Evolutionary conservation across 495 filamentous ascomycete genomes (phyloP).

Genomic region (Friedmanniomyces simplex): DNA sequence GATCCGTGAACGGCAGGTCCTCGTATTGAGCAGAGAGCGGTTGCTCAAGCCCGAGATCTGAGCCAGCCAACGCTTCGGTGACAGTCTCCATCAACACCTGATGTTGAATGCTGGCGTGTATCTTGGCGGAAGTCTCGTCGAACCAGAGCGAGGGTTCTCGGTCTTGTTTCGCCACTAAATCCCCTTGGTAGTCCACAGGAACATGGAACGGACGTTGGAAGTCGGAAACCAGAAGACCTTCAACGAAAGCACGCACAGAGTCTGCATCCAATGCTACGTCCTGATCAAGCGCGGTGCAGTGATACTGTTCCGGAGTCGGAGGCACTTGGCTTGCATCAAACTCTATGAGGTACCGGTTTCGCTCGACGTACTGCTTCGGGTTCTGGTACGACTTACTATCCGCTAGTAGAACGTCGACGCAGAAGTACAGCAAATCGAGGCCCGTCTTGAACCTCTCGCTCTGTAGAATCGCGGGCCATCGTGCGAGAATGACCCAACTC

Average conservation of each 20-base stretch:
- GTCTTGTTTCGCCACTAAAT: neutral
- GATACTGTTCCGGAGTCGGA: neutral
- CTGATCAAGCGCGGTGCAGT: neutral
- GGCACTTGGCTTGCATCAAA: conserved; percentile 1
- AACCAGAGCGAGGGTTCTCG: neutral
- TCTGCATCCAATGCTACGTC: neutral
- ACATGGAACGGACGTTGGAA: neutral
- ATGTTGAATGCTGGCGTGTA: conserved; percentile 1
- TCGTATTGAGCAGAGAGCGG: no score
- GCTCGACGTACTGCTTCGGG: conserved; percentile 44
- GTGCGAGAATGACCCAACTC: conserved; percentile 22
- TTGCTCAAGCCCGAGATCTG: no score
- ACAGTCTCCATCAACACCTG: neutral
- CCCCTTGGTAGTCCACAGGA: neutral
- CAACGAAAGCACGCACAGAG: neutral
- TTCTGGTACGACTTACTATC: conserved; percentile 55
- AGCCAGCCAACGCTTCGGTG: neutral
- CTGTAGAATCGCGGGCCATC: conserved; percentile 12
- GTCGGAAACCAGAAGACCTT: neutral
- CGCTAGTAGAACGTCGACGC: conserved; percentile 45
- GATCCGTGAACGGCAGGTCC: no score
- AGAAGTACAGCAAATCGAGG: conserved; percentile 20
- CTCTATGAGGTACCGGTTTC: conserved; percentile 56
- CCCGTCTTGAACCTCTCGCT: conserved; percentile 2
- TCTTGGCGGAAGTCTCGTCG: neutral